These are phyloP conservation scores for Penicillium sp. DNA, from an alignment of 2,329 filamentous ascomycete genomes.

Conservation along the genomic window DNA sequence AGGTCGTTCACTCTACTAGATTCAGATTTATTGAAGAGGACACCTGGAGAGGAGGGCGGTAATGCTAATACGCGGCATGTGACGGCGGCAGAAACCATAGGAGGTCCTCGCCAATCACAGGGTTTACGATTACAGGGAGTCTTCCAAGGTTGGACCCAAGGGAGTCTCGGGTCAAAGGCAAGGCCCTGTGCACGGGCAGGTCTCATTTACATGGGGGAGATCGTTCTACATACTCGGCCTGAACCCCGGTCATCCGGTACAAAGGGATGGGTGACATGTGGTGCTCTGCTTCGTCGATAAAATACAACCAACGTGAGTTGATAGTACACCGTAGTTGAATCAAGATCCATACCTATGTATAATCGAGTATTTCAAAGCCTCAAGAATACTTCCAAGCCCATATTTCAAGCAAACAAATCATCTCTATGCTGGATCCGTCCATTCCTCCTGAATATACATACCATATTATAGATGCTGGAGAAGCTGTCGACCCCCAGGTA, in stretches of 20 bases:
- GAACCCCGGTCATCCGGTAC: conserved; percentile 12
- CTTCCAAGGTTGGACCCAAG: conserved; percentile 3
- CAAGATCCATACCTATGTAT: no score
- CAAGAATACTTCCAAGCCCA: no score
- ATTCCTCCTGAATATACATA: conserved; percentile 7
- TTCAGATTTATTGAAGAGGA: background rate
- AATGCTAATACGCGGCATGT: conserved; percentile 32
- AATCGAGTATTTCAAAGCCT: no score
- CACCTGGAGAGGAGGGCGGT: conserved; percentile 7
- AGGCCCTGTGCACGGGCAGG: background rate
- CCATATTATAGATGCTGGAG: conserved; percentile 4
- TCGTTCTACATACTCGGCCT: conserved; percentile 10
- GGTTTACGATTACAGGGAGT: conserved; percentile 23
- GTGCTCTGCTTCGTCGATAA: background rate
- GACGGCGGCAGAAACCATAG: conserved; percentile 22
- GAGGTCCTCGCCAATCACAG: conserved; percentile 29
- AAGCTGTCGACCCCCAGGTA: no score
- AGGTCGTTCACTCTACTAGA: background rate
- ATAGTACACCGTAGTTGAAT: no score
- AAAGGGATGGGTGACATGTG: background rate
- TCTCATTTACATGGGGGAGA: background rate
- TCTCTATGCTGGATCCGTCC: background rate
- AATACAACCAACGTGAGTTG: background rate
- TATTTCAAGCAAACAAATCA: background rate
- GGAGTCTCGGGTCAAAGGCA: conserved; percentile 20